These are phyloP conservation scores for Lathyrus sativus DNA, from an alignment of 306 rosid species.

Conservation along the genomic window DNA sequence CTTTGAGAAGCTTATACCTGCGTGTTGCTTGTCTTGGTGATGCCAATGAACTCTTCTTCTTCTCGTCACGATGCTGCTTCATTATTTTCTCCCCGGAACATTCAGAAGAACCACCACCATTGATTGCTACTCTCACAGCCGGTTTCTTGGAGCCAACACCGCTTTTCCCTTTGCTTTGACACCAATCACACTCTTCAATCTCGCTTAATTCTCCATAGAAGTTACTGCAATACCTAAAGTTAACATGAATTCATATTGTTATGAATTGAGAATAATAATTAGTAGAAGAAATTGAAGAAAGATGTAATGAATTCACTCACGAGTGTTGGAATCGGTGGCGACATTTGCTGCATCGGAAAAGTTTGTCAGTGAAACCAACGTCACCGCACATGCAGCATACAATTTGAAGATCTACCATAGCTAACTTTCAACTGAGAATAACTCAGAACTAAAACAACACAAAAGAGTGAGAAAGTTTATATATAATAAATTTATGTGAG, in stretches of 20 bases:
- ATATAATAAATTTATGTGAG: background rate
- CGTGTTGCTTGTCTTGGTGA: conserved; percentile 80
- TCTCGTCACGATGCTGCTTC: conserved; percentile 17
- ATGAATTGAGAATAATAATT: too few species aligned
- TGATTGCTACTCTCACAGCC: conserved; percentile 19
- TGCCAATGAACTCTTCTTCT: conserved; percentile 49
- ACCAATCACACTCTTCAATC: conserved; percentile 83
- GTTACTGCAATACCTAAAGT: conserved; percentile 74
- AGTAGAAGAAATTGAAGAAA: too few species aligned
- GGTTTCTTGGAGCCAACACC: conserved; percentile 45
- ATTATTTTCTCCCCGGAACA: conserved; percentile 18
- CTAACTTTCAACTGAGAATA: background rate
- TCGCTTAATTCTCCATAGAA: conserved; percentile 63
- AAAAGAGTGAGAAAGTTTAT: background rate
- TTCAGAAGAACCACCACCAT: conserved; percentile 46
- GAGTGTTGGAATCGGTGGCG: conserved; percentile 90
- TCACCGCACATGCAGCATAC: conserved; percentile 99
- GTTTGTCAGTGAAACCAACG: conserved; percentile 86
- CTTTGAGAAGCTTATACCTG: conserved; percentile 99
- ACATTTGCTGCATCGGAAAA: conserved; percentile 93
- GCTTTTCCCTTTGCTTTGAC: conserved; percentile 67
- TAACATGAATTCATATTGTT: too few species aligned
- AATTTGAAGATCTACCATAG: conserved; percentile 77
- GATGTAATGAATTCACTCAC: conserved; percentile 32
- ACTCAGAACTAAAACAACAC: background rate